Percentiles rank a stretch among this genome's conserved stretches.
These are phyloP conservation scores for Stenogyne calaminthoides DNA, from an alignment of 305 asterid genomes.

Conservation along the genomic window DNA sequence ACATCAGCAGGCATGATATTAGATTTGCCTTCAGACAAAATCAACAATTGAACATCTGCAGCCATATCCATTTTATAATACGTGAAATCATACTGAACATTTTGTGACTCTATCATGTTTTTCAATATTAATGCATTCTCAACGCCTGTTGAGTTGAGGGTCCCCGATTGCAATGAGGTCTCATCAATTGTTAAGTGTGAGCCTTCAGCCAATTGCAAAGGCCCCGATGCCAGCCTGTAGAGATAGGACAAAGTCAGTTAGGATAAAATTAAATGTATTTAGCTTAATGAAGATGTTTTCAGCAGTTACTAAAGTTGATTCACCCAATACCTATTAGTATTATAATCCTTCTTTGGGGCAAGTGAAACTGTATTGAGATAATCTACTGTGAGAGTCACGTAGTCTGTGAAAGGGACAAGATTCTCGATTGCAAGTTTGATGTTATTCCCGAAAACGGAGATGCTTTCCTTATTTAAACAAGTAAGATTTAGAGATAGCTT, in stretches of 20 bases:
- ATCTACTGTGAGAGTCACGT: slow-evolving; percentile 70
- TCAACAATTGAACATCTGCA: slow-evolving; percentile 70
- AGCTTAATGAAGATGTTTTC: not conserved
- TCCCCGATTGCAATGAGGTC: slow-evolving; percentile 65
- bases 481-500: slow-evolving; percentile 85
- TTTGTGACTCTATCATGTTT: slow-evolving; percentile 64
- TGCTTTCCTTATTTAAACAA: slow-evolving; percentile 64
- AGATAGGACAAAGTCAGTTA: slow-evolving; percentile 17
- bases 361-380: slow-evolving; percentile 70
- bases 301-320: slow-evolving; percentile 3
- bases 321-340: slow-evolving; percentile 63
- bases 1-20: slow-evolving; percentile 85
- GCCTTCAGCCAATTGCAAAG: slow-evolving; percentile 84
- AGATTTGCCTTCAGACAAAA: slow-evolving; percentile 88
- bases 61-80: slow-evolving; percentile 90
- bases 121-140: slow-evolving; percentile 64
- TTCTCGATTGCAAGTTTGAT: slow-evolving; percentile 54
- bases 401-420: slow-evolving; percentile 74
- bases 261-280: no score
- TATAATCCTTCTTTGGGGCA: slow-evolving; percentile 83
- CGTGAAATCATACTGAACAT: slow-evolving; percentile 88
- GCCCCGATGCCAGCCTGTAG: slow-evolving; percentile 63
- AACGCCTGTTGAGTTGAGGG: slow-evolving; percentile 66
- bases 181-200: slow-evolving; percentile 84
- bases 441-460: slow-evolving; percentile 58